A percentile compares a stretch with the other conserved stretches of the same genome.
Evolutionary conservation across 2,329 filamentous ascomycete species (phyloP).

Genomic region (Paraconiothyrium brasiliense): DNA sequence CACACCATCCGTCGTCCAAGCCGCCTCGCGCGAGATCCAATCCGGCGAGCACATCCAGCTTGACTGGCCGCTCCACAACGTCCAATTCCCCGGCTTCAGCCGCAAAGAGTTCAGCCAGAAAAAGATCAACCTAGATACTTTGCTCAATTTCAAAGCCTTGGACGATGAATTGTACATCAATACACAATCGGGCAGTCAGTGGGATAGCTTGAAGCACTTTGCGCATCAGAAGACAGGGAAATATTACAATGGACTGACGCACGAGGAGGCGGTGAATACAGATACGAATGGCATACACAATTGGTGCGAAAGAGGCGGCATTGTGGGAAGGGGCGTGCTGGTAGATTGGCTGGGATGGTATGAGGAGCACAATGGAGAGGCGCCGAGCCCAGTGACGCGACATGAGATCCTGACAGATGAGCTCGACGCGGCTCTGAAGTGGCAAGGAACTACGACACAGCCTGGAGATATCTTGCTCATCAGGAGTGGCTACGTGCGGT

Average conservation of each 20-base stretch:
- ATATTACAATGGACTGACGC: conserved; percentile 45
- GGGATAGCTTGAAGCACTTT: conserved; percentile 50
- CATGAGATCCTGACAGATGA: conserved; percentile 44
- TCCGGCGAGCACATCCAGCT: conserved; percentile 63
- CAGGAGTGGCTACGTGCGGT: conserved; percentile 58
- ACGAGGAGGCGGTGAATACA: conserved; percentile 33
- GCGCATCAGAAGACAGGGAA: conserved; percentile 40
- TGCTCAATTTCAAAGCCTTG: conserved; percentile 35
- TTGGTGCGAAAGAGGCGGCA: conserved; percentile 48
- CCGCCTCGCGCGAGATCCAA: conserved; percentile 61
- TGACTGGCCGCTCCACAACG: conserved; percentile 65
- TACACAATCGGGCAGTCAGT: conserved; percentile 46
- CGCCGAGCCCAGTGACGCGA: conserved; percentile 37
- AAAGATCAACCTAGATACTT: conserved; percentile 57
- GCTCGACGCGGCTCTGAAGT: conserved; percentile 40
- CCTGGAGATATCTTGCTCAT: conserved; percentile 50
- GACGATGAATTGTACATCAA: conserved; percentile 46
- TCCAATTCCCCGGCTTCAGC: conserved; percentile 64
- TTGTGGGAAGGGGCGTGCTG: conserved; percentile 46
- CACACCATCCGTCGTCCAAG: conserved; percentile 61
- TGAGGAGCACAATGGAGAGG: conserved; percentile 38
- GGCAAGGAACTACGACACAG: conserved; percentile 38
- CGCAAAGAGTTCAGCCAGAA: conserved; percentile 62
- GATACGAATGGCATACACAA: conserved; percentile 47
- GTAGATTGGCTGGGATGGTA: conserved; percentile 47